Conservation (phyloP, 345 rosid species). For the Pistacia vera region DNA sequence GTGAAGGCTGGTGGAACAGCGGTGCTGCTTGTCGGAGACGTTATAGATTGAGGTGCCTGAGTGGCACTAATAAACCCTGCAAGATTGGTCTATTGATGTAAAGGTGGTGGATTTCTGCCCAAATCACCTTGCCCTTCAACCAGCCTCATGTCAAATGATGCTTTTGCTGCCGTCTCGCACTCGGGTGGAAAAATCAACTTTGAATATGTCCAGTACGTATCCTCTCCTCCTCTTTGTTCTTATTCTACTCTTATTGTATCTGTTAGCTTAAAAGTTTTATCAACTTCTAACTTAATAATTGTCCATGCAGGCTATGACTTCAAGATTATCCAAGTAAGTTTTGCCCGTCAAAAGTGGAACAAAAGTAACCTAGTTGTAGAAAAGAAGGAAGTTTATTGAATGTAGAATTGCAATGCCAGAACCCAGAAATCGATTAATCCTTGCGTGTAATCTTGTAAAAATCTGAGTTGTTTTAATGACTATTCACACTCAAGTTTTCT, state of each 20-base stretch:
- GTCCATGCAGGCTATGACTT: neutral
- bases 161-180: constrained; percentile 26
- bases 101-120: constrained; percentile 38
- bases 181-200: constrained; percentile 27
- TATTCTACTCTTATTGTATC: neutral
- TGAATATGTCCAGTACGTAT: constrained; percentile 36
- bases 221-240: neutral
- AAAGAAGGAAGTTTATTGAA: neutral
- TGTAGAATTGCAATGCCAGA: neutral
- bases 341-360: neutral
- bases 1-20: constrained; percentile 41
- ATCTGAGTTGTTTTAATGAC: neutral
- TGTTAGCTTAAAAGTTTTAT: neutral
- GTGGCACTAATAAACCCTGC: constrained; percentile 34
- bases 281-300: no score
- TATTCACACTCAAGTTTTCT: no score
- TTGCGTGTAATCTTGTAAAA: neutral
- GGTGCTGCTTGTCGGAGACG: constrained; percentile 40
- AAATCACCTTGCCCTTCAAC: constrained; percentile 41
- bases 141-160: constrained; percentile 29
- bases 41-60: constrained; percentile 32
- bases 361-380: no score
- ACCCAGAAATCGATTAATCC: neutral
- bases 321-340: neutral
- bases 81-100: constrained; percentile 32